Base-by-base conservation (phyloP, 495 filamentous ascomycete species). In the Pseudotulostoma volvatum region DNA sequence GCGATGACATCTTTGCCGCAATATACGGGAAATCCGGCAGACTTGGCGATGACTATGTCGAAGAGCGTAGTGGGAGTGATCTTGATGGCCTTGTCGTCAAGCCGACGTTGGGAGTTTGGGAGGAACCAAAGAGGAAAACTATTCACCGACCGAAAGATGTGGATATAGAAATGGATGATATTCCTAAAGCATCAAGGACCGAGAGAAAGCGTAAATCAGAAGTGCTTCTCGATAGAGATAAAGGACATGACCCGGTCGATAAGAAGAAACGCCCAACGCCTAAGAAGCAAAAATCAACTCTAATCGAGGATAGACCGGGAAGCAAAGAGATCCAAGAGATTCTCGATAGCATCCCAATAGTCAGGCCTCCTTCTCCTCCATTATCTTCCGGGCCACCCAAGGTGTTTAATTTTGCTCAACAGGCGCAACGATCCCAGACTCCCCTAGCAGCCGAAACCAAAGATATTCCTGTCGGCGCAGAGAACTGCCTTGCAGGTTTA, bases 401-500 rank as follows among this genome's bases (percentile, higher is more conserved):
- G 34, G 94, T 93, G 48, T 96, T 86, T 49, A 72, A 86, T 49
- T 79, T 56, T 60, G 59, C 51, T 57, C 70, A 46, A 55, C 60
- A 54, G 60, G 69, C 56, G 32, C 43, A 75, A 68, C 58, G 60
- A 63, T 41, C 71, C 54, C 35, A 58, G 33, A 68, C 77, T 3
- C 73, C 80, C 30, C 74, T 70, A 20, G 69, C 68, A 33, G 66
- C 73, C 25, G 78, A 71, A 16, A 62, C 69, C 9, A 72, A 65
- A 39, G 83, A 86, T n/a, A 59, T 90, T 37, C 90, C 90, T 8
- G 67, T 68, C 18, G 90, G 90, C 5, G 78, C 74, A 37, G 82
- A 90, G 11, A 87, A 95, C 46, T 99, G 90, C 53, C 68, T 99
- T 36, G 76, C 82, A 32, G 92, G 90, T n/a, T 63, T 96, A 41